Percentiles rank a stretch among this genome's conserved stretches.
phyloP scores from a whole-genome alignment of 352 stramenopile species.

The Pseudoperonospora humuli region DNA sequence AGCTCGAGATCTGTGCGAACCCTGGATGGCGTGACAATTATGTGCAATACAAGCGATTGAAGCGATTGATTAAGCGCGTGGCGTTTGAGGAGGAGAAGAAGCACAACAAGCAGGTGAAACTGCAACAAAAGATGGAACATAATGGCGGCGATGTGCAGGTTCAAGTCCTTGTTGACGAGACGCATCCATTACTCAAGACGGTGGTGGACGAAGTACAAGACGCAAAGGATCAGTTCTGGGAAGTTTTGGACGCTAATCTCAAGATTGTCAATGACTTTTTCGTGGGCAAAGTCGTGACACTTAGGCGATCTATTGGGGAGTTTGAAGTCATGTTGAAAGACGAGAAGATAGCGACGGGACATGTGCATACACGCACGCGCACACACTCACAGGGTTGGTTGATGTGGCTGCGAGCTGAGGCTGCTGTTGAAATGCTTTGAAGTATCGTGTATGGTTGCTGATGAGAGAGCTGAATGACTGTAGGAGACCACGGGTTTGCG shows the following conservation, averaged over 20 bases:
- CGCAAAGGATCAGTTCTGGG: slow-evolving; percentile 80
- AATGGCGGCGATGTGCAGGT: slow-evolving; percentile 18
- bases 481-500: slow-evolving; percentile 64
- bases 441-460: no score
- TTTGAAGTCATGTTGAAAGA: slow-evolving; percentile 65
- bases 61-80: slow-evolving; percentile 87
- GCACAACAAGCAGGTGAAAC: slow-evolving; percentile 60
- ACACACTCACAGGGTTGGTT: slow-evolving; percentile 58
- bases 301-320: slow-evolving; percentile 60
- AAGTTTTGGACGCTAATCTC: slow-evolving; percentile 69
- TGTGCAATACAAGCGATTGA: slow-evolving; percentile 89
- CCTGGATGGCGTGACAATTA: slow-evolving; percentile 86
- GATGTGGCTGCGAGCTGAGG: no score
- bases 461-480: no score
- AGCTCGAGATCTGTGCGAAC: slow-evolving; percentile 86
- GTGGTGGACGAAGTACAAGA: slow-evolving; percentile 54
- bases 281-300: slow-evolving; percentile 53
- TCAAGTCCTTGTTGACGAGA: slow-evolving; percentile 51
- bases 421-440: no score
- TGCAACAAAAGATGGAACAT: slow-evolving; percentile 40
- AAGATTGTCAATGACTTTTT: slow-evolving; percentile 85
- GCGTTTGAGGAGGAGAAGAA: slow-evolving; percentile 85
- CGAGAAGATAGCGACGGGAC: slow-evolving; percentile 62
- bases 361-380: slow-evolving; percentile 60
- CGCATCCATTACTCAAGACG: slow-evolving; percentile 43